A percentile compares a stretch with the other conserved stretches of the same genome.
phyloP scores from a whole-genome alignment of 169 alveolate genomes.

The Plasmodium gallinaceum region DNA sequence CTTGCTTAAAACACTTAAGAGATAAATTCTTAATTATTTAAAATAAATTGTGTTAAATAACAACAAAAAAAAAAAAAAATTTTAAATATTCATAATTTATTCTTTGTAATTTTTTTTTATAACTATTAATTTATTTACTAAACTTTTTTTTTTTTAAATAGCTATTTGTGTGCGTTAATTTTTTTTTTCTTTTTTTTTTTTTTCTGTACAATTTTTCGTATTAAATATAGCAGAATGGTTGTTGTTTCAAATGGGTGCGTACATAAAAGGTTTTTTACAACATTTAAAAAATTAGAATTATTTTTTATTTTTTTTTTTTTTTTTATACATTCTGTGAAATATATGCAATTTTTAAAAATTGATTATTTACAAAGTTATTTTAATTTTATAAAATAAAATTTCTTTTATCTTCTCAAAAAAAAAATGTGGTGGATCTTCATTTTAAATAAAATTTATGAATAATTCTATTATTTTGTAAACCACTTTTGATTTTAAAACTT shows the following conservation, averaged over 20 bases:
- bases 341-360: too few relatives aligned
- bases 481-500: slow-evolving; percentile 24
- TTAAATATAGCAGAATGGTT: slow-evolving; percentile 22
- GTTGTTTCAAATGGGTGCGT: slow-evolving; percentile 55
- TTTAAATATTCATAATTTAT: not conserved
- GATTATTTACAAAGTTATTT: too few relatives aligned
- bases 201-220: slow-evolving; percentile 20
- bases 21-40: not conserved
- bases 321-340: not conserved
- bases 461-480: slow-evolving; percentile 13
- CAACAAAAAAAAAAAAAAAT: too few relatives aligned
- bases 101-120: not conserved
- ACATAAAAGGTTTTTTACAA: slow-evolving; percentile 46
- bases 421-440: slow-evolving; percentile 14
- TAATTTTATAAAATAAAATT: too few relatives aligned
- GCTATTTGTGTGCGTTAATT: slow-evolving; percentile 39
- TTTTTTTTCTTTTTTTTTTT: slow-evolving; percentile 17
- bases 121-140: not conserved
- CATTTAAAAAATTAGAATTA: slow-evolving; percentile 8
- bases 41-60: not conserved
- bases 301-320: slow-evolving; percentile 10
- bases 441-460: slow-evolving; percentile 25
- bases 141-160: slow-evolving; percentile 5
- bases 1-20: not conserved
- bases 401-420: not conserved